These are phyloP conservation scores for Tulasnella sp. DNA, from an alignment of 768 basidiomycete genomes.

Conservation along the genomic window DNA sequence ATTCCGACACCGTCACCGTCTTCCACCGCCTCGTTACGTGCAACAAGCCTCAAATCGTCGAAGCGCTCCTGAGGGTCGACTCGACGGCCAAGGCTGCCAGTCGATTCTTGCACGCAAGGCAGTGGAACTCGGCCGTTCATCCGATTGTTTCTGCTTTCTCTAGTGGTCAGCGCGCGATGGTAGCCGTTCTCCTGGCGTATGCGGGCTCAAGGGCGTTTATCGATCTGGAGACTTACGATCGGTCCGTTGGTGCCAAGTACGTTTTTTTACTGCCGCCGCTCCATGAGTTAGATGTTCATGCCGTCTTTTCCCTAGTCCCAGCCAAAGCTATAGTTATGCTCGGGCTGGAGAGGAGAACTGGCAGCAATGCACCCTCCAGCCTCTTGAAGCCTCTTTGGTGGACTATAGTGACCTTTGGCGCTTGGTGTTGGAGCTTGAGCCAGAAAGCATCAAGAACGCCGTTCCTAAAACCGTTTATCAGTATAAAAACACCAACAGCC, in stretches of 20 bases:
- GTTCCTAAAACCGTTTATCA: background rate
- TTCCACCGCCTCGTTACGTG: constrained; percentile 37
- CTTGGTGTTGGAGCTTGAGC: constrained; percentile 35
- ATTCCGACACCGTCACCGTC: constrained; percentile 34
- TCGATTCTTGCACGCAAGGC: constrained; percentile 31
- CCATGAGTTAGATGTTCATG: background rate
- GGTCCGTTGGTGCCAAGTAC: constrained; percentile 31
- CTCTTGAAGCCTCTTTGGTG: constrained; percentile 34
- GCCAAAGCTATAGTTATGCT: background rate
- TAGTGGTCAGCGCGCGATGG: constrained; percentile 32
- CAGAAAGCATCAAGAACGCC: constrained; percentile 23
- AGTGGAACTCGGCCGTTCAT: constrained; percentile 25
- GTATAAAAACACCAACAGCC: background rate
- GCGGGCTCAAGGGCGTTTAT: constrained; percentile 34
- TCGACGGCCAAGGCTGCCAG: constrained; percentile 36
- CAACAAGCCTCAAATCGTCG: constrained; percentile 32
- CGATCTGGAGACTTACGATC: constrained; percentile 33
- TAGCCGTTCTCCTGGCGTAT: constrained; percentile 36
- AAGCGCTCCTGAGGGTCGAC: constrained; percentile 34
- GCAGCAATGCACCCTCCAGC: constrained; percentile 21
- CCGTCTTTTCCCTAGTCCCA: background rate
- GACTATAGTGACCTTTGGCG: constrained; percentile 32
- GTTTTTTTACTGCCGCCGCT: constrained; percentile 9
- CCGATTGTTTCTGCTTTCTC: constrained; percentile 36
- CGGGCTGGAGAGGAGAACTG: background rate